Evolutionary conservation across 306 rosid genomes (phyloP).

Genomic region (Neltuma alba): DNA sequence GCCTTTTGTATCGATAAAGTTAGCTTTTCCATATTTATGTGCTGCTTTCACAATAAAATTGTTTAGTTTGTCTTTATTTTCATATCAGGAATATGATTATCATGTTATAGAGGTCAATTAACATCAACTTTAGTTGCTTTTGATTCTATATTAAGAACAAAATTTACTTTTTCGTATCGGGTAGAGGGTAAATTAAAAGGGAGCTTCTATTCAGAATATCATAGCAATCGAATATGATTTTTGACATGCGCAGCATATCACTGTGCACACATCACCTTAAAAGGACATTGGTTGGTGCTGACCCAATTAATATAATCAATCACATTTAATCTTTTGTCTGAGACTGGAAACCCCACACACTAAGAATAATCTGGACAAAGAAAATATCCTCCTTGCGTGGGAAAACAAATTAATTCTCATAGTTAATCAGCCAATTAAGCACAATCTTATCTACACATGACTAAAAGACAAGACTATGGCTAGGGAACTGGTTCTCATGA

Average conservation of each 20-base stretch:
- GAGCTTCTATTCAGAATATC: not conserved
- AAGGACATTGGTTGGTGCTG: conserved; percentile 16
- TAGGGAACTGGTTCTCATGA: not conserved
- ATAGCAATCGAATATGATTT: not conserved
- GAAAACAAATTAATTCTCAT: not conserved
- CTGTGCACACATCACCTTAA: not conserved
- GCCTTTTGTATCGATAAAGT: not conserved
- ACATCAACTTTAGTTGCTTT: not conserved
- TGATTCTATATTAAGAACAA: not conserved
- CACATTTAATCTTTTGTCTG: conserved; percentile 30
- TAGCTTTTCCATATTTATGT: not conserved
- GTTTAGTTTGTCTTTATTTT: not conserved
- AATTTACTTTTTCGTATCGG: not conserved
- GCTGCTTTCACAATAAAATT: not conserved
- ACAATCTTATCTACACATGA: not conserved
- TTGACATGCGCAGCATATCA: not conserved
- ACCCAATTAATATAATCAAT: conserved; percentile 23
- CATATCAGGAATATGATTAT: not conserved
- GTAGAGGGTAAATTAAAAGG: not conserved
- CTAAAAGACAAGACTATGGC: not conserved
- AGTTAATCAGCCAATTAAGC: not conserved
- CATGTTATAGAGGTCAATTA: not conserved
- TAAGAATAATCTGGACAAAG: not conserved
- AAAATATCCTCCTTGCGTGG: not conserved
- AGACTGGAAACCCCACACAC: conserved; percentile 17